phyloP scores from a whole-genome alignment of 2,329 filamentous ascomycete species.

The Chalaropsis thielavioides region DNA sequence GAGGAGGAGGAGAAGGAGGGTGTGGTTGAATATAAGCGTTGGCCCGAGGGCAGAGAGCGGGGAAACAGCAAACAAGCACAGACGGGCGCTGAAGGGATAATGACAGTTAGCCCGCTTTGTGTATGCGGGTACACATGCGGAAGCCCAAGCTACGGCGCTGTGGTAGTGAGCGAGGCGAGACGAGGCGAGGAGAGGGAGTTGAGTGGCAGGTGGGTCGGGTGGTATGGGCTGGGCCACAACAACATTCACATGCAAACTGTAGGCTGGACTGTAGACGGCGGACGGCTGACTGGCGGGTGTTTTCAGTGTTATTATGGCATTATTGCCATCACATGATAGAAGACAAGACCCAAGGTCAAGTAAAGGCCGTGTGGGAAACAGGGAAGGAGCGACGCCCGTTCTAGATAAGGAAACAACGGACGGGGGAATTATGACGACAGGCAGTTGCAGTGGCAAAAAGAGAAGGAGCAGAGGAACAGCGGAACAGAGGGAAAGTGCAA shows the following conservation, averaged over 20 bases:
- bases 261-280: too few relatives aligned
- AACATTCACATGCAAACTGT: too few relatives aligned
- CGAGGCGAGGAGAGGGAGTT: background rate
- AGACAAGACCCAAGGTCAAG: too few relatives aligned
- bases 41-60: background rate
- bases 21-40: background rate
- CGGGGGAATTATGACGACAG: background rate
- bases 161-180: background rate
- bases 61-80: background rate
- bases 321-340: too few relatives aligned
- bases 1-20: background rate
- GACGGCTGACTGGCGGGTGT: too few relatives aligned
- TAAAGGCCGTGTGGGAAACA: background rate
- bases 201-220: background rate
- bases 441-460: background rate
- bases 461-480: background rate
- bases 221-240: background rate
- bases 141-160: too few relatives aligned
- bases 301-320: too few relatives aligned
- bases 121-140: too few relatives aligned
- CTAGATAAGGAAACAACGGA: background rate
- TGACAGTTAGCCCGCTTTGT: background rate
- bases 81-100: background rate
- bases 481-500: background rate
- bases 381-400: too few relatives aligned